Percentiles rank a stretch among this genome's conserved stretches.
These are phyloP conservation scores for Penicillium verhagenii DNA, from an alignment of 495 filamentous ascomycete species.

Conservation along the genomic window DNA sequence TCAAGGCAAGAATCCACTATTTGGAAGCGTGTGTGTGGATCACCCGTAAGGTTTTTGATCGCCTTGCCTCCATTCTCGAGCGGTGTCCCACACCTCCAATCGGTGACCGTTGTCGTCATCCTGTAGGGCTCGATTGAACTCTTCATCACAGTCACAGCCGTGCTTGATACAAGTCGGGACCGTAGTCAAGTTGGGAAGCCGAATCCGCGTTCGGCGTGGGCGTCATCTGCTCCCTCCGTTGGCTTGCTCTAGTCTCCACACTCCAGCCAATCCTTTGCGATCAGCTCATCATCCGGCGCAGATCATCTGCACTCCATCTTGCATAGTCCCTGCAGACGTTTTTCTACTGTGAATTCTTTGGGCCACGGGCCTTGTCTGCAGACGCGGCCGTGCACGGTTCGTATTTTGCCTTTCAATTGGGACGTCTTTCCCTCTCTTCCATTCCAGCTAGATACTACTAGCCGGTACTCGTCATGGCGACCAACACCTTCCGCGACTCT, in stretches of 20 bases:
- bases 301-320: constrained; percentile 60
- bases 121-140: constrained; percentile 11
- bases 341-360: constrained; percentile 19
- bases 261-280: constrained; percentile 26
- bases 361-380: constrained; percentile 27
- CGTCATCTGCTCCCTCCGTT: constrained; percentile 41
- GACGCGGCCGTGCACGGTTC: constrained; percentile 21
- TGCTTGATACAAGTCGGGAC: constrained; percentile 15
- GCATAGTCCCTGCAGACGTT: constrained; percentile 47
- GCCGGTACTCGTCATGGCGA: constrained; percentile 63
- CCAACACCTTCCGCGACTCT: constrained; percentile 83
- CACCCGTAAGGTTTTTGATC: constrained; percentile 20
- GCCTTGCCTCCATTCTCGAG: constrained; percentile 9
- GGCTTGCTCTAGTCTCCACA: constrained; percentile 29
- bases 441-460: constrained; percentile 2
- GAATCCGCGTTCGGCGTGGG: constrained; percentile 31
- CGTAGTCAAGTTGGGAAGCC: constrained; percentile 27
- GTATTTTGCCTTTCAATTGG: constrained; percentile 17
- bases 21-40: constrained; percentile 14
- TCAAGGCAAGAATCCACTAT: constrained; percentile 7
- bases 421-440: constrained; percentile 3
- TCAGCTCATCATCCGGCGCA: constrained; percentile 32
- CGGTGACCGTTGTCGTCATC: not conserved
- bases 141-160: constrained; percentile 13
- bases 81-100: not conserved